Conservation (phyloP, 192 early-diverging fungal genomes). For the Coemansia sp. region DNA sequence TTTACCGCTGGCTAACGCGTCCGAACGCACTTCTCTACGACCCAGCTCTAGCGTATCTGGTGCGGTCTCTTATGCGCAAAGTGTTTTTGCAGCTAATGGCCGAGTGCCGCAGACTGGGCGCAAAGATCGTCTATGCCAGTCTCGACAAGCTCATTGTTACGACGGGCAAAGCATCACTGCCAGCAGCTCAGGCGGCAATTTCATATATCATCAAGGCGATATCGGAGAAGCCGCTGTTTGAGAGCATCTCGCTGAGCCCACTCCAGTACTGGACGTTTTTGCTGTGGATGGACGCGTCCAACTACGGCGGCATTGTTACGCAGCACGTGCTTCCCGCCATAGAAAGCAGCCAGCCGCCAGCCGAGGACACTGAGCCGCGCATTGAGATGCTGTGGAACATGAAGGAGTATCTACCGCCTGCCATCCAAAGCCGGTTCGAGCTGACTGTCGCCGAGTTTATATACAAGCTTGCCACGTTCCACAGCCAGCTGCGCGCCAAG, state of each 20-base stretch:
- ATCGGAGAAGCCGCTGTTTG: conserved; percentile 71
- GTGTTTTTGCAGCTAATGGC: conserved; percentile 81
- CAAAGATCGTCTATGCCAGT: conserved; percentile 73
- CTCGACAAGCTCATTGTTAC: conserved; percentile 79
- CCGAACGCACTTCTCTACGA: conserved; percentile 78
- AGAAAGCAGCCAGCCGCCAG: background rate
- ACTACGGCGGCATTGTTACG: conserved; percentile 66
- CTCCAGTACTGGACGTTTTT: conserved; percentile 76
- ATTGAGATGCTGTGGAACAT: conserved; percentile 90
- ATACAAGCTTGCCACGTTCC: conserved; percentile 58
- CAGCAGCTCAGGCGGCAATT: conserved; percentile 71
- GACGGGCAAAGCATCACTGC: conserved; percentile 74
- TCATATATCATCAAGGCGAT: conserved; percentile 72
- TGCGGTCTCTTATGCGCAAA: conserved; percentile 89
- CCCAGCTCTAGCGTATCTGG: conserved; percentile 72
- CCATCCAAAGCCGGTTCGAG: conserved; percentile 70
- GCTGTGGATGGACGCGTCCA: conserved; percentile 91
- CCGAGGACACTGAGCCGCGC: conserved; percentile 27
- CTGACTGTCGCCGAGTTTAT: conserved; percentile 72
- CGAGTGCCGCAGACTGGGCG: conserved; percentile 78
- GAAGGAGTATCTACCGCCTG: conserved; percentile 78
- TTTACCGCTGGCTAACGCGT: conserved; percentile 87
- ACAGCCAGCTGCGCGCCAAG: conserved; percentile 38
- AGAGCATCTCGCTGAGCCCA: conserved; percentile 67
- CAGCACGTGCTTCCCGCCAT: conserved; percentile 6